A percentile compares a stretch with the other conserved stretches of the same genome.
Evolutionary conservation across 352 stramenopile genomes (phyloP).

Genomic region (Globisporangium rhizosaccharum): DNA sequence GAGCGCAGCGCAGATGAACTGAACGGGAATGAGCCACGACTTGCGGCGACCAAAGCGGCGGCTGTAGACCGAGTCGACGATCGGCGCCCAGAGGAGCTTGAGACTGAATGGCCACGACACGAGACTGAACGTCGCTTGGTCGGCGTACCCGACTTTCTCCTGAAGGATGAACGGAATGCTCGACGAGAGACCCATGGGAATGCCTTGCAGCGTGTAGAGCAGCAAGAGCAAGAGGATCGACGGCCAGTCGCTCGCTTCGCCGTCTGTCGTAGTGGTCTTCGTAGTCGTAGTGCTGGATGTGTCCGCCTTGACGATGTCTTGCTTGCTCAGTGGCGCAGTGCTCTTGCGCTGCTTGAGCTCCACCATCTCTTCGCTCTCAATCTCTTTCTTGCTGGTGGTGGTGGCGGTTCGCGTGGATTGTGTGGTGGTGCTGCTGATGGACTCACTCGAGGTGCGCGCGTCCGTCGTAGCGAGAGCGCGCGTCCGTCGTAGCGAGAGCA

Average conservation of each 20-base stretch:
- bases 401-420: background rate
- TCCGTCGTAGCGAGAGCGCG: no score
- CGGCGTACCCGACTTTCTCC: conserved; percentile 95
- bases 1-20: conserved; percentile 92
- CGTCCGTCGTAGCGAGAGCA: no score
- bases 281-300: background rate
- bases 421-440: background rate
- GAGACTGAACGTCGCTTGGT: conserved; percentile 97
- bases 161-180: conserved; percentile 98
- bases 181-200: conserved; percentile 97
- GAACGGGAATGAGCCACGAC: conserved; percentile 97
- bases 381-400: background rate
- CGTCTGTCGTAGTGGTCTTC: conserved; percentile 10
- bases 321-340: background rate
- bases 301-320: background rate
- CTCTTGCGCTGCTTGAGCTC: conserved; percentile 32
- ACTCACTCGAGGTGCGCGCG: no score
- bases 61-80: conserved; percentile 95
- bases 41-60: conserved; percentile 90
- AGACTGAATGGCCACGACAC: conserved; percentile 98
- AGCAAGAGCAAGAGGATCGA: conserved; percentile 93
- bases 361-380: conserved; percentile 6
- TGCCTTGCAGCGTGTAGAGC: conserved; percentile 98
- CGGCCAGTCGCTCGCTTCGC: conserved; percentile 52
- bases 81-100: conserved; percentile 98